phyloP scores from a whole-genome alignment of 2,329 filamentous ascomycete species.

The Ophiosphaerella narmari region DNA sequence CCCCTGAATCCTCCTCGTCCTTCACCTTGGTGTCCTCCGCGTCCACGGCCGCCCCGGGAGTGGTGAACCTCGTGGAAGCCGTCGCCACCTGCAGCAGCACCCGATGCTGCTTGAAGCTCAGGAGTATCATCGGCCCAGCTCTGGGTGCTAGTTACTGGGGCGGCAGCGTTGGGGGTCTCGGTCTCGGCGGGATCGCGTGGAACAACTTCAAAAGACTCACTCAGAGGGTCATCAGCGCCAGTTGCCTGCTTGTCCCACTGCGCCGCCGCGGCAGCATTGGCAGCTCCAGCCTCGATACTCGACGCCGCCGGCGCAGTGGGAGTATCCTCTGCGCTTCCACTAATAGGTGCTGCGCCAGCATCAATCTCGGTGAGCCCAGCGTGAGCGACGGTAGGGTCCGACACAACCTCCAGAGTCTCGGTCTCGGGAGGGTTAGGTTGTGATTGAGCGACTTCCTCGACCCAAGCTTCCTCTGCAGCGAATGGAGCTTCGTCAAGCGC shows the following conservation, averaged over 20 bases:
- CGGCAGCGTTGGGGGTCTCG: conserved; percentile 63
- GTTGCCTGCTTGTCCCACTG: conserved; percentile 66
- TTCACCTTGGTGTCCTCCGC: conserved; percentile 47
- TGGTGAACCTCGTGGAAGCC: conserved; percentile 72
- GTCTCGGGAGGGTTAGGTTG: conserved; percentile 44
- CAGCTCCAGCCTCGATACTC: conserved; percentile 48
- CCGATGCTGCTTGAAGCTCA: conserved; percentile 31
- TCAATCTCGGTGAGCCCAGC: conserved; percentile 72
- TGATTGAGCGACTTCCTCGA: conserved; percentile 54
- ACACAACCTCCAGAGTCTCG: conserved; percentile 46
- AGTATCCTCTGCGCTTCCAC: conserved; percentile 35
- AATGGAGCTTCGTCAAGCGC: conserved; percentile 57
- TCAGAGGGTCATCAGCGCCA: conserved; percentile 54
- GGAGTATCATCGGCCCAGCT: conserved; percentile 82
- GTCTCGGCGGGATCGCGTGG: conserved; percentile 75
- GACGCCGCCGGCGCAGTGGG: conserved; percentile 42
- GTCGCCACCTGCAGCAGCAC: conserved; percentile 55
- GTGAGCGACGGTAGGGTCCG: conserved; percentile 70
- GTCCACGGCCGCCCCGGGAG: conserved; percentile 54
- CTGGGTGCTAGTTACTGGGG: conserved; percentile 65
- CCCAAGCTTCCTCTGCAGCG: conserved; percentile 57
- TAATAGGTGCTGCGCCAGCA: conserved; percentile 31
- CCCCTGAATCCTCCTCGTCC: conserved; percentile 61
- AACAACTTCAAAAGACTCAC: conserved; percentile 76
- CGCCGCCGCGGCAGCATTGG: conserved; percentile 63